phyloP scores from a whole-genome alignment of 768 basidiomycete genomes.

The Hydnomerulius pinastri region DNA sequence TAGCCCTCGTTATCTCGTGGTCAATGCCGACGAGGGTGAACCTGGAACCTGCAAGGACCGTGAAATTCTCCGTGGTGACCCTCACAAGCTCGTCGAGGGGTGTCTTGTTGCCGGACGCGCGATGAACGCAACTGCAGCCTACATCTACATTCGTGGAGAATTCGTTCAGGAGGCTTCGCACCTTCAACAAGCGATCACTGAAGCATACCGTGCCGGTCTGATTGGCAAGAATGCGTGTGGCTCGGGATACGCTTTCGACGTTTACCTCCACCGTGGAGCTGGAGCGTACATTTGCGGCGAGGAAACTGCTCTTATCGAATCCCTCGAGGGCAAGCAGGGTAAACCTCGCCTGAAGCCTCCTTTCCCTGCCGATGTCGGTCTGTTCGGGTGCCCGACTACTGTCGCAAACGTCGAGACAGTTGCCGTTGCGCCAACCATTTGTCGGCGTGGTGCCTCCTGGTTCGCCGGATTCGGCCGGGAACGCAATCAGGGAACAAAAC shows the following conservation, averaged over 20 bases:
- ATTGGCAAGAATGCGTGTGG: conserved; percentile 92
- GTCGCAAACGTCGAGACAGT: conserved; percentile 99
- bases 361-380: conserved; percentile 97
- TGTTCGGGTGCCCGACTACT: conserved; percentile 96
- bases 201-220: conserved; percentile 88
- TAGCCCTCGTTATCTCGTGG: conserved; percentile 93
- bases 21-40: conserved; percentile 98
- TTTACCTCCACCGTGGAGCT: conserved; percentile 97
- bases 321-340: conserved; percentile 96
- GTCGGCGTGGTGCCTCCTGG: conserved; percentile 85
- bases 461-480: conserved; percentile 91
- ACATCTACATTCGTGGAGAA: conserved; percentile 99
- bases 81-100: conserved; percentile 97
- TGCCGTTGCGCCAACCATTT: conserved; percentile 96
- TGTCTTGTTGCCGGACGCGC: conserved; percentile 95
- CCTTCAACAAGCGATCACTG: conserved; percentile 92
- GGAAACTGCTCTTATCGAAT: conserved; percentile 97
- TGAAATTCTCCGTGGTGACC: conserved; percentile 96
- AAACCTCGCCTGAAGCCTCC: conserved; percentile 98
- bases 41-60: conserved; percentile 99
- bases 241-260: conserved; percentile 92
- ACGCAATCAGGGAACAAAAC: conserved; percentile 94
- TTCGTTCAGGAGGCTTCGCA: conserved; percentile 95
- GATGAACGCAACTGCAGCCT: conserved; percentile 99
- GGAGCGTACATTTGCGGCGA: conserved; percentile 99